These are phyloP conservation scores for Thozetella sp. DNA, from an alignment of 495 filamentous ascomycete genomes.

Conservation along the genomic window DNA sequence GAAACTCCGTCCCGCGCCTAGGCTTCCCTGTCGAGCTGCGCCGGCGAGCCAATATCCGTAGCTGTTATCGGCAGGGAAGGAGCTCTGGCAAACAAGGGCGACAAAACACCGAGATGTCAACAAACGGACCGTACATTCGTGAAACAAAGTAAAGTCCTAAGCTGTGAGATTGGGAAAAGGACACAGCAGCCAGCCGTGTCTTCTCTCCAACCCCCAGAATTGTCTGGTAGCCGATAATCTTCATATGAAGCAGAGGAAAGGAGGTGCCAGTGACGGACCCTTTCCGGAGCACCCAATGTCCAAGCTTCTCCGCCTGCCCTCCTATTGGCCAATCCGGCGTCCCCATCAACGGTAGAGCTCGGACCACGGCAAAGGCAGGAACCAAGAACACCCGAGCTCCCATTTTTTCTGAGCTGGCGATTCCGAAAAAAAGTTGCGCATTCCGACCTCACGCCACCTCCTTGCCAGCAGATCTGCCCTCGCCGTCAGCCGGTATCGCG, in stretches of 20 bases:
- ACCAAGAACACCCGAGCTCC: conserved; percentile 36
- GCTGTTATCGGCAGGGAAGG: neutral
- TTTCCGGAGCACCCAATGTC: too few species aligned
- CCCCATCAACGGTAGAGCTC: conserved; percentile 4
- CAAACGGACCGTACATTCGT: too few species aligned
- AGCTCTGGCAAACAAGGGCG: neutral
- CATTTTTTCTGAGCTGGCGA: conserved; percentile 24
- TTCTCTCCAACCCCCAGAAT: too few species aligned
- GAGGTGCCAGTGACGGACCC: too few species aligned
- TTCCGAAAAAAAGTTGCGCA: conserved; percentile 5
- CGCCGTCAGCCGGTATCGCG: neutral
- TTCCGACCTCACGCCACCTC: neutral
- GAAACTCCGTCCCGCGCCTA: neutral
- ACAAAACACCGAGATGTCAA: neutral
- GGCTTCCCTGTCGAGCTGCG: neutral
- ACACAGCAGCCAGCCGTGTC: too few species aligned
- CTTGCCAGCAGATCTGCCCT: neutral
- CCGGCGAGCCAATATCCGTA: neutral
- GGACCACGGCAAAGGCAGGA: conserved; percentile 13
- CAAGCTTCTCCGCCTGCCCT: conserved; percentile 5
- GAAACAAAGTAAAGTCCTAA: too few species aligned
- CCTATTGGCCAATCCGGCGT: conserved; percentile 4
- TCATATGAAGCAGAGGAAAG: too few species aligned
- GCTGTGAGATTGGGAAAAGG: too few species aligned
- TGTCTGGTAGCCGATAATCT: too few species aligned